A percentile compares a stretch with the other conserved stretches of the same genome.
phyloP scores from a whole-genome alignment of 2,329 filamentous ascomycete species.

The Diplocarpon rosae region DNA sequence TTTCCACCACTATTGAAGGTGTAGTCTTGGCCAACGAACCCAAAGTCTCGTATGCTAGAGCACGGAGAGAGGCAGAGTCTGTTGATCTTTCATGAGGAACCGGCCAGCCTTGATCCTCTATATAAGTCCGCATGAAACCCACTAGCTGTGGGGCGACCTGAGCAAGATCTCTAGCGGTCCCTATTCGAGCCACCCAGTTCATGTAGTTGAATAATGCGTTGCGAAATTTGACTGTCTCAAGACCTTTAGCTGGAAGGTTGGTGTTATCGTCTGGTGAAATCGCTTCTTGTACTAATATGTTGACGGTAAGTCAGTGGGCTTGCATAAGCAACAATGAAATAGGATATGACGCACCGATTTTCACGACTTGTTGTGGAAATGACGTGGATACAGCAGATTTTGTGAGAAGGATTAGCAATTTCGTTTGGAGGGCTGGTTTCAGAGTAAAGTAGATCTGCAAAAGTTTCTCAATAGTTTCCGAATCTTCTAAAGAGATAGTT shows the following conservation, averaged over 20 bases:
- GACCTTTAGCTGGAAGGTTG: constrained; percentile 25
- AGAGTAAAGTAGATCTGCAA: constrained; percentile 65
- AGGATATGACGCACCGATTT: constrained; percentile 30
- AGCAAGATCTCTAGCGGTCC: constrained; percentile 47
- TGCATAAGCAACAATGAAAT: background rate
- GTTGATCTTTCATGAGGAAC: constrained; percentile 44
- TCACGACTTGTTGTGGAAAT: constrained; percentile 56
- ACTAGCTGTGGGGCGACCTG: constrained; percentile 60
- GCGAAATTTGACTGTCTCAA: constrained; percentile 67
- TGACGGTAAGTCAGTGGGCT: background rate
- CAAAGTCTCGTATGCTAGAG: constrained; percentile 82
- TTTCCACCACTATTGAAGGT: constrained; percentile 42
- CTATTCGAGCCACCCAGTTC: constrained; percentile 74
- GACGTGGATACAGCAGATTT: constrained; percentile 66
- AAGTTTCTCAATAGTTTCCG: constrained; percentile 49
- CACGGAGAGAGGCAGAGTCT: constrained; percentile 57
- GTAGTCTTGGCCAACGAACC: constrained; percentile 64
- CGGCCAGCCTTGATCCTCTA: constrained; percentile 78
- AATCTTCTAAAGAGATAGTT: constrained; percentile 61
- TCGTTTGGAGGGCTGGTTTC: constrained; percentile 63
- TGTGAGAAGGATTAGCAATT: constrained; percentile 63
- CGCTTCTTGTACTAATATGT: constrained; percentile 45
- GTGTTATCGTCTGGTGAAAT: constrained; percentile 36
- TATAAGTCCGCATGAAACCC: constrained; percentile 57
- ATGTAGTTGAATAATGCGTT: constrained; percentile 77